These are phyloP conservation scores for Exobasidium rhododendri DNA, from an alignment of 1,284 basidiomycete species.

Conservation along the genomic window DNA sequence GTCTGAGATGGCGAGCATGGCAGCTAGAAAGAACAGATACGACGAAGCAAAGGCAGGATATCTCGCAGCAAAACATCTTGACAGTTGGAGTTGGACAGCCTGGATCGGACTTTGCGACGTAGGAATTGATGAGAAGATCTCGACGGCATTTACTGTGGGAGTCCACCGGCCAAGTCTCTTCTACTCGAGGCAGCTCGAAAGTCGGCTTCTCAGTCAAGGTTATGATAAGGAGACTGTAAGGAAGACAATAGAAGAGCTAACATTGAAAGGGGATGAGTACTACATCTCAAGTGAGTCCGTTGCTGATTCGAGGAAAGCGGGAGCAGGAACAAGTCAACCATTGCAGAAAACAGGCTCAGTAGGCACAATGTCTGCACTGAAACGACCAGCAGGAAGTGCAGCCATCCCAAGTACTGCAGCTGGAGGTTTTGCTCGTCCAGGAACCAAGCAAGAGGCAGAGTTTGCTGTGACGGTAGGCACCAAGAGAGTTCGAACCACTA, in stretches of 20 bases:
- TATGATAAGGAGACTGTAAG: neutral
- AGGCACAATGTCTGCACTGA: neutral
- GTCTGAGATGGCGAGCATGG: constrained; percentile 15
- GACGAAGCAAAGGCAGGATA: constrained; percentile 31
- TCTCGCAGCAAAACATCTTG: constrained; percentile 25
- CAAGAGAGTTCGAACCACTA: neutral
- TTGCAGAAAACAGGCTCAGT: neutral
- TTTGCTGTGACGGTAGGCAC: neutral
- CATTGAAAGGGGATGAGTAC: neutral
- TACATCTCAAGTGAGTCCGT: neutral
- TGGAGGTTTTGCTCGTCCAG: neutral
- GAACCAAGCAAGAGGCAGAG: neutral
- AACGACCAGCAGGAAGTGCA: neutral
- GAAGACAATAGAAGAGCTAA: neutral
- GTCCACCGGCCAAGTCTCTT: neutral
- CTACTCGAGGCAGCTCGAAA: neutral
- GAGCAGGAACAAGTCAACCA: neutral
- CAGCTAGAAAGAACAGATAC: constrained; percentile 26
- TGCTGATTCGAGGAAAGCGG: neutral
- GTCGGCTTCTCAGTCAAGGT: neutral
- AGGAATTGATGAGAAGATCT: constrained; percentile 18
- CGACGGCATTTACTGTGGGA: neutral
- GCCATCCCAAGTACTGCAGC: neutral
- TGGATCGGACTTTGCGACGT: constrained; percentile 45
- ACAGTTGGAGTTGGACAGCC: constrained; percentile 46